Conservation (phyloP, 352 stramenopile species). For the Globisporangium barbulae region DNA sequence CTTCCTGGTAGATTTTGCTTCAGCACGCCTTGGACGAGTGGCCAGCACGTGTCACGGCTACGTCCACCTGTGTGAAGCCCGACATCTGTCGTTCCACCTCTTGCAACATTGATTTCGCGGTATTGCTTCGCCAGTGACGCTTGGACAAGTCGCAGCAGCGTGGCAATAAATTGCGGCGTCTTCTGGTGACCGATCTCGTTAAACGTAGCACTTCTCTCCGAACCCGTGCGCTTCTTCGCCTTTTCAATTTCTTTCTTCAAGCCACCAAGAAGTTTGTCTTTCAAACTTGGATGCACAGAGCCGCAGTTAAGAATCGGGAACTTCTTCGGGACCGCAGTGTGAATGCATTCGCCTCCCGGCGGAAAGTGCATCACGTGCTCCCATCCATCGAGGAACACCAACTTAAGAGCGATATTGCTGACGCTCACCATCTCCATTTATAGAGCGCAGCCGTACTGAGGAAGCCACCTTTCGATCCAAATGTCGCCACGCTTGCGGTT, state of each 20-base stretch:
- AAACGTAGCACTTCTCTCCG: constrained; percentile 26
- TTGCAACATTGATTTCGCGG: background rate
- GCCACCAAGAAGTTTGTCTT: constrained; percentile 12
- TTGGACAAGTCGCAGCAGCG: constrained; percentile 24
- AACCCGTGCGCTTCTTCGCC: constrained; percentile 24
- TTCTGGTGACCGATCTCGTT: constrained; percentile 42
- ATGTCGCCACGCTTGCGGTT: constrained; percentile 20
- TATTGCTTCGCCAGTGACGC: constrained; percentile 4
- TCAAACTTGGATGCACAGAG: constrained; percentile 17
- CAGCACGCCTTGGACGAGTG: constrained; percentile 39
- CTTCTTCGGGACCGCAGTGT: constrained; percentile 15
- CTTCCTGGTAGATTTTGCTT: constrained; percentile 32
- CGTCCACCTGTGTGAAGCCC: constrained; percentile 44
- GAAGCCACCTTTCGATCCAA: constrained; percentile 39
- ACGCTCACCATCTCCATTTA: background rate
- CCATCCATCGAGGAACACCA: constrained; percentile 1
- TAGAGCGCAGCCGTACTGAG: constrained; percentile 40
- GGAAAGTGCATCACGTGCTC: constrained; percentile 28
- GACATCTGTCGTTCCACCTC: constrained; percentile 46
- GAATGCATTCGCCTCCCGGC: constrained; percentile 14
- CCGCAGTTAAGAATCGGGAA: constrained; percentile 30
- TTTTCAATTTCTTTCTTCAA: constrained; percentile 25
- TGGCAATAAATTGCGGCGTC: constrained; percentile 50
- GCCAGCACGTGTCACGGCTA: constrained; percentile 50
- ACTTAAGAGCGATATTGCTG: background rate